Evolutionary conservation across 768 basidiomycete genomes (phyloP).

Genomic region (Cystoderma amianthinum): DNA sequence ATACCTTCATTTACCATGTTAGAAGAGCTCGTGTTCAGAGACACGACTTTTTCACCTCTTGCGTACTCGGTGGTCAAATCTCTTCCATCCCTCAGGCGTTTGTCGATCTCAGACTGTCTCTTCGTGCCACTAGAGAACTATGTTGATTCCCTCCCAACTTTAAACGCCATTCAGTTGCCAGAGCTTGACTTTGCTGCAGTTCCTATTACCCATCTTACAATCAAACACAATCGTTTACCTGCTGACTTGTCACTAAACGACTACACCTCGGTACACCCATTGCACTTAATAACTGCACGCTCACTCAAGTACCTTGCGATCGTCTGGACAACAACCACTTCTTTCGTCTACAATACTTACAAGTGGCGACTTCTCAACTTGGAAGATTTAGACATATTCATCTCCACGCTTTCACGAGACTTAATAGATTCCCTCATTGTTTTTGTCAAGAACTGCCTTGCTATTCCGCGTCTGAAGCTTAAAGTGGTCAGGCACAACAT

Average conservation of each 20-base stretch:
- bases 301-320: slow-evolving; percentile 8
- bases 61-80: slow-evolving; percentile 14
- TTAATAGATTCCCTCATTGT: slow-evolving; percentile 16
- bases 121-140: slow-evolving; percentile 9
- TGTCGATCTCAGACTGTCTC: slow-evolving; percentile 14
- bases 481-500: slow-evolving; percentile 17
- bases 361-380: slow-evolving; percentile 11
- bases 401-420: slow-evolving; percentile 18
- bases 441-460: slow-evolving; percentile 13
- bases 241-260: slow-evolving; percentile 4
- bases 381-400: slow-evolving; percentile 10
- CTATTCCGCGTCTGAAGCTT: slow-evolving; percentile 11
- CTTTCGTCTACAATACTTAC: slow-evolving; percentile 5
- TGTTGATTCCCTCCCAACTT: slow-evolving; percentile 4
- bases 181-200: slow-evolving; percentile 2
- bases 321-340: slow-evolving; percentile 10
- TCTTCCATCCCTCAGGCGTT: slow-evolving; percentile 16
- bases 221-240: slow-evolving; percentile 7
- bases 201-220: slow-evolving; percentile 11
- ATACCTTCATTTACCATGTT: slow-evolving; percentile 15
- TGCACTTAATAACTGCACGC: slow-evolving; percentile 9
- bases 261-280: slow-evolving; percentile 7
- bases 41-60: slow-evolving; percentile 16
- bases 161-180: background rate
- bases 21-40: slow-evolving; percentile 13